Percentiles rank a stretch among this genome's conserved stretches.
These are phyloP conservation scores for Seiridium cupressi DNA, from an alignment of 2,329 filamentous ascomycete species.

Conservation along the genomic window DNA sequence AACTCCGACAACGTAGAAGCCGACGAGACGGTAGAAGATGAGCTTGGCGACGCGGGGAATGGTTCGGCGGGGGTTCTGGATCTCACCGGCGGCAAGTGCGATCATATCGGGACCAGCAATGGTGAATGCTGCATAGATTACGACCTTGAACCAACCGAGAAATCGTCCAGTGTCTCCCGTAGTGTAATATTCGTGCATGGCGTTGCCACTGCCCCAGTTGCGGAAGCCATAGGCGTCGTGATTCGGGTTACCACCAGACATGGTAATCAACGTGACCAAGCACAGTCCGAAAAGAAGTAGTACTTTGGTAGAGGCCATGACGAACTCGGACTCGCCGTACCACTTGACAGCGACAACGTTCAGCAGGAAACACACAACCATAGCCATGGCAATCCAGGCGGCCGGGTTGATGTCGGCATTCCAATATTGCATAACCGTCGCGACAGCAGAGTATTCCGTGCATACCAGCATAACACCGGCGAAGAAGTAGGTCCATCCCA, in stretches of 20 bases:
- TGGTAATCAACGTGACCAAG: constrained; percentile 58
- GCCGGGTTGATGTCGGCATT: constrained; percentile 39
- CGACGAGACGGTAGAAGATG: constrained; percentile 61
- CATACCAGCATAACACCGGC: constrained; percentile 44
- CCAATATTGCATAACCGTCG: constrained; percentile 45
- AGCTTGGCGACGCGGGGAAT: constrained; percentile 61
- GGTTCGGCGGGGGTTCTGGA: constrained; percentile 52
- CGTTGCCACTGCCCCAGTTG: constrained; percentile 33
- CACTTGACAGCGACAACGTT: constrained; percentile 46
- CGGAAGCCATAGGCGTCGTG: constrained; percentile 55
- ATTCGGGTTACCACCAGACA: constrained; percentile 61
- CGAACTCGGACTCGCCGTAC: constrained; percentile 43
- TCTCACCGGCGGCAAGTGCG: constrained; percentile 39
- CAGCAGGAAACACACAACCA: constrained; percentile 42
- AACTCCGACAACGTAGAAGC: constrained; percentile 61
- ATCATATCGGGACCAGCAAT: constrained; percentile 57
- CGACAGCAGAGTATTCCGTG: constrained; percentile 41
- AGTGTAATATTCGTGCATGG: constrained; percentile 13
- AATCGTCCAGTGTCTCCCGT: constrained; percentile 53
- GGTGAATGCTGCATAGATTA: constrained; percentile 60
- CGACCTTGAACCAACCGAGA: constrained; percentile 43
- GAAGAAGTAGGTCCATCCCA: constrained; percentile 52
- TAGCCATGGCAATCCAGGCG: constrained; percentile 47
- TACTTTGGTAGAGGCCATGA: constrained; percentile 58
- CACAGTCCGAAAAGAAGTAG: constrained; percentile 53